Conservation (phyloP, 352 stramenopile genomes). For the Phytophthora lateralis region DNA sequence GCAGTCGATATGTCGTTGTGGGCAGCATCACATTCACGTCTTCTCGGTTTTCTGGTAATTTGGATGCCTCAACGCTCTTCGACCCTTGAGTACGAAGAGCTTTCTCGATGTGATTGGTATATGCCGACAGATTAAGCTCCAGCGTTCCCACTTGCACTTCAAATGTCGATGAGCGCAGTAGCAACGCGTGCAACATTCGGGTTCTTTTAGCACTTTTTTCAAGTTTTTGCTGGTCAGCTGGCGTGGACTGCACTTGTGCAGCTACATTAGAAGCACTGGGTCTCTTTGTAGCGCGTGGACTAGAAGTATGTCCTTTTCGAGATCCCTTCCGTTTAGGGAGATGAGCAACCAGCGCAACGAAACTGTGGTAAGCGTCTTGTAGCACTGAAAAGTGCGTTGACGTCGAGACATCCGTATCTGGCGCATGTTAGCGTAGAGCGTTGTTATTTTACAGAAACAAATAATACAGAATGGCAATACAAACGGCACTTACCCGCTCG, state of each 20-base stretch:
- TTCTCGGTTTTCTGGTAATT: slow-evolving; percentile 45
- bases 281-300: slow-evolving; percentile 21
- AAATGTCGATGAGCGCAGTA: slow-evolving; percentile 57
- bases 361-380: slow-evolving; percentile 53
- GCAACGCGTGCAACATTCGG: slow-evolving; percentile 59
- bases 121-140: slow-evolving; percentile 50
- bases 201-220: slow-evolving; percentile 40
- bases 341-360: slow-evolving; percentile 40
- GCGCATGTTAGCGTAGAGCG: neutral
- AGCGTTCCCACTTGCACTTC: slow-evolving; percentile 53
- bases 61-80: slow-evolving; percentile 8
- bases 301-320: slow-evolving; percentile 2
- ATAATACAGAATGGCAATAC: neutral
- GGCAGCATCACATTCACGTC: slow-evolving; percentile 48
- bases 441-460: neutral
- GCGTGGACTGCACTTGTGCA: neutral
- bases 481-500: slow-evolving; percentile 21
- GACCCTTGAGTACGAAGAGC: slow-evolving; percentile 13
- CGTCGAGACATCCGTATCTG: slow-evolving; percentile 34
- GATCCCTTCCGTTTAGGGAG: slow-evolving; percentile 35
- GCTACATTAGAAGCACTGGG: slow-evolving; percentile 4
- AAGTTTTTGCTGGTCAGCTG: slow-evolving; percentile 19
- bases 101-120: slow-evolving; percentile 54
- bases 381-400: slow-evolving; percentile 59
- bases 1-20: slow-evolving; percentile 38